These are phyloP conservation scores for Jatropha multifida DNA, from an alignment of 441 rosid species.

Conservation along the genomic window DNA sequence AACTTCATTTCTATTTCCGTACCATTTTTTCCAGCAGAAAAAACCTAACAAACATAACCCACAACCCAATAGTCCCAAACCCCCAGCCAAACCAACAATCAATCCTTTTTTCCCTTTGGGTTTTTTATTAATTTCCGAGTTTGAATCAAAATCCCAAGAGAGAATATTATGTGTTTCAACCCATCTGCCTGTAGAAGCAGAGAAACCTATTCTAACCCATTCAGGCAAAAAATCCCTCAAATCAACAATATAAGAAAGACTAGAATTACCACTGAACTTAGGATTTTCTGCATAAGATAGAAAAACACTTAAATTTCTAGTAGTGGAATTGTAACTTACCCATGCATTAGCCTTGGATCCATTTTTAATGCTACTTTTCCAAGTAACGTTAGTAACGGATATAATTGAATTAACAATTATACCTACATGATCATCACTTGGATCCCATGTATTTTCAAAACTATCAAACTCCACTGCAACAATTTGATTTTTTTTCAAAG, in stretches of 20 bases:
- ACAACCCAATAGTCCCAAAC: conserved; percentile 31
- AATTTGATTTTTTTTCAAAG: conserved; percentile 27
- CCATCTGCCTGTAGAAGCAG: conserved; percentile 47
- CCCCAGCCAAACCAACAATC: conserved; percentile 33
- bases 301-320: conserved; percentile 43
- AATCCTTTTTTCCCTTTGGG: conserved; percentile 21
- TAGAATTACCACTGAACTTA: conserved; percentile 32
- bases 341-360: conserved; percentile 47
- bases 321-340: conserved; percentile 48
- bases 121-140: conserved; percentile 28
- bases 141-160: conserved; percentile 50
- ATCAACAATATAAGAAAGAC: conserved; percentile 37
- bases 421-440: conserved; percentile 45
- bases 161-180: conserved; percentile 43
- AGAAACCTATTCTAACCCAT: conserved; percentile 50
- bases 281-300: conserved; percentile 43
- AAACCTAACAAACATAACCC: conserved; percentile 28
- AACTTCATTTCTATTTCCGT: conserved; percentile 3
- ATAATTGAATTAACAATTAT: conserved; percentile 45
- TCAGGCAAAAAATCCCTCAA: conserved; percentile 43
- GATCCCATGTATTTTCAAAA: conserved; percentile 42
- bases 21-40: conserved; percentile 33
- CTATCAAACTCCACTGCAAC: conserved; percentile 63
- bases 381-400: conserved; percentile 30
- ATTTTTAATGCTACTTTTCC: conserved; percentile 41